Conservation (phyloP, 2,329 filamentous ascomycete species). For the Didymellaceae sp. region DNA sequence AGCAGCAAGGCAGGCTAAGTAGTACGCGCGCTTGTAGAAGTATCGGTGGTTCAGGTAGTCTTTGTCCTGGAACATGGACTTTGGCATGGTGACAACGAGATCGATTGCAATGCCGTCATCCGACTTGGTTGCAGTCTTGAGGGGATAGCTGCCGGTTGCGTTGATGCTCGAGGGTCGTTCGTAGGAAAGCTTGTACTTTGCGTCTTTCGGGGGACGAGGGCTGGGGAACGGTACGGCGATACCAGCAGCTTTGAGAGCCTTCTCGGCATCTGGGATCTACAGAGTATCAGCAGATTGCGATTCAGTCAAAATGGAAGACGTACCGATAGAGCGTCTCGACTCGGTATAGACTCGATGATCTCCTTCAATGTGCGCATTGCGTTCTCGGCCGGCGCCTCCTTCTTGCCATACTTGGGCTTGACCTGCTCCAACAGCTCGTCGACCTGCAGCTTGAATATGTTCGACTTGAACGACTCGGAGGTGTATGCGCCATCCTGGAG, state of each 20-base stretch:
- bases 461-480: conserved; percentile 68
- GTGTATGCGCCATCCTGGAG: conserved; percentile 52
- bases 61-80: conserved; percentile 83
- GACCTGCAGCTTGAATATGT: conserved; percentile 71
- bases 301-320: neutral
- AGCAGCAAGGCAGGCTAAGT: conserved; percentile 80
- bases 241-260: conserved; percentile 68
- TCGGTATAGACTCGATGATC: conserved; percentile 63
- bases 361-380: conserved; percentile 61
- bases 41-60: conserved; percentile 93
- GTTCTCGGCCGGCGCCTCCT: conserved; percentile 59
- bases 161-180: conserved; percentile 79
- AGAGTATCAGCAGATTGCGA: conserved; percentile 16
- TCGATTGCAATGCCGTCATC: conserved; percentile 70
- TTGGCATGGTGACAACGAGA: conserved; percentile 86
- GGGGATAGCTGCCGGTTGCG: conserved; percentile 84
- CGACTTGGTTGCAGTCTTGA: conserved; percentile 74
- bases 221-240: conserved; percentile 83
- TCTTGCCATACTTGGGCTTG: conserved; percentile 64
- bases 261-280: conserved; percentile 73
- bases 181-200: conserved; percentile 82
- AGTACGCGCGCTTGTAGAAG: conserved; percentile 94
- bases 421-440: conserved; percentile 67
- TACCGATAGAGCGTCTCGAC: conserved; percentile 56
- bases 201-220: conserved; percentile 76